Evolutionary conservation across 2,329 filamentous ascomycete species (phyloP).

Genomic region (Thielaviopsis populi): DNA sequence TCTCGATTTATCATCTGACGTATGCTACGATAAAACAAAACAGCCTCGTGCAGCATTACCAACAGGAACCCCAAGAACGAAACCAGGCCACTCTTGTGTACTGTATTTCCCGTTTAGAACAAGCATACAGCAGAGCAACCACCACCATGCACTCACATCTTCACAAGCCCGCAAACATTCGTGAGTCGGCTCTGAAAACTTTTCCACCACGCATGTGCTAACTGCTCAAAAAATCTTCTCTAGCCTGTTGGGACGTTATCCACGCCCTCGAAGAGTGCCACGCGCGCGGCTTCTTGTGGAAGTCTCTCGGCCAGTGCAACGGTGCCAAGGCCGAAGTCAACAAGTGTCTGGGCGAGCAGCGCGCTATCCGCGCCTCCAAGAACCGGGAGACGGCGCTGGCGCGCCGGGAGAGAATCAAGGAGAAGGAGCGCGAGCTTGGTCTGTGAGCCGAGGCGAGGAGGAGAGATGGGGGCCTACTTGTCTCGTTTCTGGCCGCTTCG

Average conservation of each 20-base stretch:
- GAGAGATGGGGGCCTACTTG: neutral
- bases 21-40: no score
- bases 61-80: neutral
- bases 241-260: slow-evolving; percentile 93
- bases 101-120: neutral
- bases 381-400: slow-evolving; percentile 56
- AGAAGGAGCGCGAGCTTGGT: slow-evolving; percentile 44
- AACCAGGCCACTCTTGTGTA: neutral
- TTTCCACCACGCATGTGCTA: neutral
- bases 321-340: slow-evolving; percentile 71
- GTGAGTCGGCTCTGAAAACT: slow-evolving; percentile 8
- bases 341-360: slow-evolving; percentile 66
- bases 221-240: slow-evolving; percentile 1
- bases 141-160: slow-evolving; percentile 87
- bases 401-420: slow-evolving; percentile 59
- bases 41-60: neutral
- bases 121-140: neutral
- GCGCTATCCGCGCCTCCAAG: slow-evolving; percentile 58
- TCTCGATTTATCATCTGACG: neutral
- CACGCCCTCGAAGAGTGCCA: slow-evolving; percentile 90
- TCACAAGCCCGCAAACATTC: slow-evolving; percentile 57
- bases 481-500: neutral
- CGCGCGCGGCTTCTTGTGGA: slow-evolving; percentile 79
- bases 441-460: slow-evolving; percentile 21
- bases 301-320: slow-evolving; percentile 81